Evolutionary conservation across 345 rosid genomes (phyloP).

Genomic region (Heritiera fomes): DNA sequence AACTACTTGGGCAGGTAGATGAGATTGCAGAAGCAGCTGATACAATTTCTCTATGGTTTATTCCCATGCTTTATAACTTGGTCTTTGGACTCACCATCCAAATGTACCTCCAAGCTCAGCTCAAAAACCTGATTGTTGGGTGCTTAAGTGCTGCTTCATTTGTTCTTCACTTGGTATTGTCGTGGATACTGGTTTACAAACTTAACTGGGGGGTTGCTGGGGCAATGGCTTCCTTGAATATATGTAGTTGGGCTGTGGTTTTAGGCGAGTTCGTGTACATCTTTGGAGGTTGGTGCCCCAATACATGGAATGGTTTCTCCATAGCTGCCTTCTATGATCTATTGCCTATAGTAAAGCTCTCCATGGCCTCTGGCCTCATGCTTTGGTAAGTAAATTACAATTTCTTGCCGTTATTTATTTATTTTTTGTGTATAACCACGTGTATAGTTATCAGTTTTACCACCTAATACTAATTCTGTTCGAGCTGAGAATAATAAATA

Average conservation of each 20-base stretch:
- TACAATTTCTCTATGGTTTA: not conserved
- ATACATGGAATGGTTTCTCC: constrained; percentile 30
- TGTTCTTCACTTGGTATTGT: not conserved
- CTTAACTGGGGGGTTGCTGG: constrained; percentile 27
- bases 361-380: constrained; percentile 26
- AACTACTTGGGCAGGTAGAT: constrained; percentile 8
- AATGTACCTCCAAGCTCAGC: constrained; percentile 25
- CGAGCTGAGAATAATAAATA: too few species aligned
- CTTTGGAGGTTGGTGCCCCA: constrained; percentile 29
- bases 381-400: not conserved
- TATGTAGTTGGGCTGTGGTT: constrained; percentile 16
- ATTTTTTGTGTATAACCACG: too few species aligned
- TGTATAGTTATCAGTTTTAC: too few species aligned
- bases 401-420: not conserved
- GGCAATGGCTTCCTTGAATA: constrained; percentile 19
- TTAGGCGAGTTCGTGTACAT: constrained; percentile 17
- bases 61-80: not conserved
- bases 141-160: constrained; percentile 3
- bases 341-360: not conserved
- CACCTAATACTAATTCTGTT: too few species aligned
- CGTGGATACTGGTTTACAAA: constrained; percentile 4
- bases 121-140: constrained; percentile 12
- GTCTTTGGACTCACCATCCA: not conserved
- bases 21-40: constrained; percentile 1
- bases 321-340: constrained; percentile 18